phyloP scores from a whole-genome alignment of 2,329 filamentous ascomycete genomes.

The Fusarium sp. region DNA sequence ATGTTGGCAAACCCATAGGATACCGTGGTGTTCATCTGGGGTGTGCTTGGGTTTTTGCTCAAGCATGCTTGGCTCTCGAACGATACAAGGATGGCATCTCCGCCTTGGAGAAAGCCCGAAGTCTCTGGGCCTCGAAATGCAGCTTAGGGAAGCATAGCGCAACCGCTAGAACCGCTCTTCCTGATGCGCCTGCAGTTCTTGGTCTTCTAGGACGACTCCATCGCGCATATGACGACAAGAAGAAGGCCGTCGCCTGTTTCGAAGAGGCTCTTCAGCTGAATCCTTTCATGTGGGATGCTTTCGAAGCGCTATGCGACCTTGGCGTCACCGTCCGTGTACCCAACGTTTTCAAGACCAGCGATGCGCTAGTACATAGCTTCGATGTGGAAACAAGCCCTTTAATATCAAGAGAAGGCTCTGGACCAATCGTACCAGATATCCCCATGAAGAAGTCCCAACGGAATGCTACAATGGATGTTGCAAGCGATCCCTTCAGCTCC shows the following conservation, averaged over 20 bases:
- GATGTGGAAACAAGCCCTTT: slow-evolving; percentile 46
- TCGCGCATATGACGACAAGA: slow-evolving; percentile 81
- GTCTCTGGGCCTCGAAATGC: slow-evolving; percentile 78
- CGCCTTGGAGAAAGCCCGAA: slow-evolving; percentile 82
- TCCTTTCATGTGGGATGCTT: slow-evolving; percentile 98
- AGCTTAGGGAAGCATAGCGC: slow-evolving; percentile 86
- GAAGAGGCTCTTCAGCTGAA: slow-evolving; percentile 90
- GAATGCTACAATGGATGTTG: slow-evolving; percentile 48
- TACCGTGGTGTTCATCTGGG: slow-evolving; percentile 80
- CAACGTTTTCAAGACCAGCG: slow-evolving; percentile 85
- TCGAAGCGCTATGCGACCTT: slow-evolving; percentile 87
- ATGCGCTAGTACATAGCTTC: slow-evolving; percentile 59
- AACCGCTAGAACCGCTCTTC: slow-evolving; percentile 75
- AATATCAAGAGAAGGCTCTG: slow-evolving; percentile 50
- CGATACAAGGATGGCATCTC: slow-evolving; percentile 82
- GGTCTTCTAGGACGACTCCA: slow-evolving; percentile 90
- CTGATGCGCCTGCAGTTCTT: slow-evolving; percentile 84
- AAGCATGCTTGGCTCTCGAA: slow-evolving; percentile 83
- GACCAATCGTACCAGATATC: slow-evolving; percentile 50
- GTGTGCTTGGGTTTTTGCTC: slow-evolving; percentile 91
- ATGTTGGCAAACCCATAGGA: slow-evolving; percentile 77
- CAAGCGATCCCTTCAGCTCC: slow-evolving; percentile 62
- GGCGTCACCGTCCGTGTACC: slow-evolving; percentile 81
- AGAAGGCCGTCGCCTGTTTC: slow-evolving; percentile 85
- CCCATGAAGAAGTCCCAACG: slow-evolving; percentile 55